These are phyloP conservation scores for Microstegium vimineum DNA, from an alignment of 176 grass and related monocot species.

Conservation along the genomic window DNA sequence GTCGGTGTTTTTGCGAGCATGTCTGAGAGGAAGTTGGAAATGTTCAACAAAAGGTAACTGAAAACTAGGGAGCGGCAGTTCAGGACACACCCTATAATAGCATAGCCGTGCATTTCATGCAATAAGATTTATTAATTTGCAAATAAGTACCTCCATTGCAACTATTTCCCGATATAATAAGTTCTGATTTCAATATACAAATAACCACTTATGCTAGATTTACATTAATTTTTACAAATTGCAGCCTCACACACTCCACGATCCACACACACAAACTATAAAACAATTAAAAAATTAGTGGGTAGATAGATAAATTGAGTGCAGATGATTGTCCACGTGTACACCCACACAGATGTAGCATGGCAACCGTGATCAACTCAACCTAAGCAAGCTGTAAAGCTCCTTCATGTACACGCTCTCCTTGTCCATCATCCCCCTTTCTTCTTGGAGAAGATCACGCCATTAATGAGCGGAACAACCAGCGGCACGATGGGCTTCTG, in stretches of 20 bases:
- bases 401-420: constrained; percentile 57
- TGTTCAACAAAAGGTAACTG: constrained; percentile 36
- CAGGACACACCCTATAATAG: constrained; percentile 21
- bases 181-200: background rate
- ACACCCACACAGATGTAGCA: background rate
- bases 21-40: constrained; percentile 13
- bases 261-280: background rate
- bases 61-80: constrained; percentile 44
- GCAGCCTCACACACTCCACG: background rate
- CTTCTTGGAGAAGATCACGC: constrained; percentile 56
- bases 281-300: background rate
- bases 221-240: constrained; percentile 18
- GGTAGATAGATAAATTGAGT: background rate
- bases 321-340: background rate
- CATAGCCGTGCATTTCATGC: background rate
- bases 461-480: constrained; percentile 39
- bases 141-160: background rate
- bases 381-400: constrained; percentile 61
- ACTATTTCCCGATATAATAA: background rate
- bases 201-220: background rate
- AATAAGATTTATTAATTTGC: background rate
- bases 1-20: constrained; percentile 14
- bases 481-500: constrained; percentile 77
- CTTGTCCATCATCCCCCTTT: constrained; percentile 41
- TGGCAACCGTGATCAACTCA: background rate